Evolutionary conservation across 345 rosid genomes (phyloP).

Genomic region (Salix viminalis): DNA sequence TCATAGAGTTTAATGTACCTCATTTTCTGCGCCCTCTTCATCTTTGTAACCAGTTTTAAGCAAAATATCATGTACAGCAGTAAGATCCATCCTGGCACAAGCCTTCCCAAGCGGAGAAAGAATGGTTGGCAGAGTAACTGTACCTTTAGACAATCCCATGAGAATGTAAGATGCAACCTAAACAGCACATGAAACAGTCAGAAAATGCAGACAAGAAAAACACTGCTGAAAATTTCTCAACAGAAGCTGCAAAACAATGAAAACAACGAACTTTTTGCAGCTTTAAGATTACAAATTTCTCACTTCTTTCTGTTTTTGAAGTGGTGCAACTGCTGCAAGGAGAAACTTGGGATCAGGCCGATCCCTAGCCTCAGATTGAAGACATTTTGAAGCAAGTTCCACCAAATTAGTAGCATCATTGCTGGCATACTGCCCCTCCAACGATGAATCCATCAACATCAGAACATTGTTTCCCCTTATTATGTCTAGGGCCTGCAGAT

Average conservation of each 20-base stretch:
- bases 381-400: slow-evolving; percentile 1
- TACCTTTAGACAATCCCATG: not conserved
- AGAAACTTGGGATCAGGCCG: slow-evolving; percentile 3
- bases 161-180: not conserved
- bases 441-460: not conserved
- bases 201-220: not conserved
- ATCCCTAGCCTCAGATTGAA: slow-evolving; percentile 8
- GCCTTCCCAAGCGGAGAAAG: slow-evolving; percentile 2
- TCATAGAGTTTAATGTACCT: not conserved
- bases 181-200: not conserved
- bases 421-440: slow-evolving; percentile 1
- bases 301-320: slow-evolving; percentile 1
- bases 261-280: too few relatives aligned
- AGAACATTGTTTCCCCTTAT: not conserved
- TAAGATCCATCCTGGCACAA: slow-evolving; percentile 6
- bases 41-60: slow-evolving; percentile 4
- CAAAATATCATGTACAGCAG: slow-evolving; percentile 1
- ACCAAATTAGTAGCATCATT: not conserved
- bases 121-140: not conserved
- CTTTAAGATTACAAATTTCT: not conserved
- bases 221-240: not conserved
- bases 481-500: not conserved
- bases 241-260: not conserved
- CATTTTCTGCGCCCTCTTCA: slow-evolving; percentile 3
- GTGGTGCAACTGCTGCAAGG: not conserved